A percentile compares a stretch with the other conserved stretches of the same genome.
phyloP scores from a whole-genome alignment of 2,329 filamentous ascomycete genomes.

The Apiospora saccharicola region DNA sequence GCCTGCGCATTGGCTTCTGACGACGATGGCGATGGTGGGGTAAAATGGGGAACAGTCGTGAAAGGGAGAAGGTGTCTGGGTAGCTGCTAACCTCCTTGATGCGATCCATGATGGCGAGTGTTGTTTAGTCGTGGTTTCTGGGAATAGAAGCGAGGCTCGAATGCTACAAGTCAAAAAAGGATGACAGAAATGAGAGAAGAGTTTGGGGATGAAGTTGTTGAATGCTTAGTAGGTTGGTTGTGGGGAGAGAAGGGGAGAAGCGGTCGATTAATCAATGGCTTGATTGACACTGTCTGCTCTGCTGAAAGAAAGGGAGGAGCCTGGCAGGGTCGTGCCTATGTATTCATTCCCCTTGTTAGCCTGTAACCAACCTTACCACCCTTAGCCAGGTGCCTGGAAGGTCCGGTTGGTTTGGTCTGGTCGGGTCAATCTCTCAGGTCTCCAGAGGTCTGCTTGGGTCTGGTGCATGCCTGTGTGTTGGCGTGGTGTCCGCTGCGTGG shows the following conservation, averaged over 20 bases:
- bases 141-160: slow-evolving; percentile 41
- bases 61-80: slow-evolving; percentile 30
- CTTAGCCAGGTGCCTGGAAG: slow-evolving; percentile 21
- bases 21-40: slow-evolving; percentile 42
- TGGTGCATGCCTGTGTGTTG: slow-evolving; percentile 17
- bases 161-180: slow-evolving; percentile 28
- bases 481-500: slow-evolving; percentile 22
- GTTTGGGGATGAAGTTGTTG: slow-evolving; percentile 37
- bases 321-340: slow-evolving; percentile 5
- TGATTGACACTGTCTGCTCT: slow-evolving; percentile 17
- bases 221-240: slow-evolving; percentile 25
- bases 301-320: slow-evolving; percentile 16
- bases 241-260: slow-evolving; percentile 22
- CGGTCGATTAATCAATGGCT: slow-evolving; percentile 8
- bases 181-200: slow-evolving; percentile 34
- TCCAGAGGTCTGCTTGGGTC: background rate
- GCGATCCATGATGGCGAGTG: slow-evolving; percentile 73
- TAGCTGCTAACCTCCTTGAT: slow-evolving; percentile 78
- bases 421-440: slow-evolving; percentile 14
- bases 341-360: background rate
- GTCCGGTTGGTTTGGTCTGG: background rate
- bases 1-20: slow-evolving; percentile 30
- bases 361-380: background rate
- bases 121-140: slow-evolving; percentile 33
- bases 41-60: slow-evolving; percentile 35